Conservation (phyloP, 352 stramenopile species). For the Phytophthora pistaciae region DNA sequence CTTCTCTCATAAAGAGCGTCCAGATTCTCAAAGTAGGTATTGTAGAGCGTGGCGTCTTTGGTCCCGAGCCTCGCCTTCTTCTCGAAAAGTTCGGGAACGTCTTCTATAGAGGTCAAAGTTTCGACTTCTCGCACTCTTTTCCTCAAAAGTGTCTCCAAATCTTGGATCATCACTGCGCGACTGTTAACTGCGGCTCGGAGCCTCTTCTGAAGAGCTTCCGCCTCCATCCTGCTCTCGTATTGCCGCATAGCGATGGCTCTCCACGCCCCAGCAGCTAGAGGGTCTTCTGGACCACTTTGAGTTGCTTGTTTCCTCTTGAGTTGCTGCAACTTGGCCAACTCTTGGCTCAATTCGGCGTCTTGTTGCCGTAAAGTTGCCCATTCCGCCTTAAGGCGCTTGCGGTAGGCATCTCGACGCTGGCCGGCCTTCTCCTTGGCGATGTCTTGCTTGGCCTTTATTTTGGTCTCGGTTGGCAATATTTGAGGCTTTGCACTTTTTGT, state of each 20-base stretch:
- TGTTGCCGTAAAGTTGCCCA: constrained; percentile 30
- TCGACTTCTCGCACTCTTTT: constrained; percentile 26
- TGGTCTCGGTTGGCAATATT: neutral
- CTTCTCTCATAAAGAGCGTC: constrained; percentile 21
- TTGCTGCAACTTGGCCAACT: constrained; percentile 19
- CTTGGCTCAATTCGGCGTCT: constrained; percentile 22
- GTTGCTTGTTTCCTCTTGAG: constrained; percentile 11
- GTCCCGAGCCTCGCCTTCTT: constrained; percentile 21
- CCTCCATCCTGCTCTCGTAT: constrained; percentile 33
- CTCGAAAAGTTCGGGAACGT: constrained; percentile 15
- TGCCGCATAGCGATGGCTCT: constrained; percentile 29
- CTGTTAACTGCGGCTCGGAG: constrained; percentile 20
- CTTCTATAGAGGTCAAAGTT: neutral
- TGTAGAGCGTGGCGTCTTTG: constrained; percentile 33
- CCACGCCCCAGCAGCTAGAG: constrained; percentile 23
- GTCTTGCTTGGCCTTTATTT: constrained; percentile 2
- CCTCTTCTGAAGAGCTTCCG: constrained; percentile 21
- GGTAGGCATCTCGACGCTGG: constrained; percentile 36
- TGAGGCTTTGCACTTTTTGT: neutral
- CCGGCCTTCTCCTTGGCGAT: constrained; percentile 26
- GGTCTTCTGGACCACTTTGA: constrained; percentile 9
- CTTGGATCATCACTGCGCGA: constrained; percentile 33
- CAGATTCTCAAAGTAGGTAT: constrained; percentile 35
- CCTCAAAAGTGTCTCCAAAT: constrained; percentile 22
- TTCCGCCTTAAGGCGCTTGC: constrained; percentile 39